Percentiles rank a stretch among this genome's conserved stretches.
Evolutionary conservation across 208 protist species (phyloP).

Genomic region (Tritrichomonas musculus): DNA sequence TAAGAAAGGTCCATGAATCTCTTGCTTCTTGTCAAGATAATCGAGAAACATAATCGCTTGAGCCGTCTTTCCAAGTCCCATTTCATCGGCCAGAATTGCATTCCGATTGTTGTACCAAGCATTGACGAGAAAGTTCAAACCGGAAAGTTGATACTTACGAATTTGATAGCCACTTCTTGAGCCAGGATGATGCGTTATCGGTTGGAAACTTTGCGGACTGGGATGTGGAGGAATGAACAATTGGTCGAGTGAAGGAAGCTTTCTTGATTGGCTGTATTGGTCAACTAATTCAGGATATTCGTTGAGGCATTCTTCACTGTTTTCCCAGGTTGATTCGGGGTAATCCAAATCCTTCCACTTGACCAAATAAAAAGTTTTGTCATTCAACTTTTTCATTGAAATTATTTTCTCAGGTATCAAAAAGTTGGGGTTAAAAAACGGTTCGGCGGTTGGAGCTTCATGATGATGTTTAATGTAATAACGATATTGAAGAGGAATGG

Average conservation of each 20-base stretch:
- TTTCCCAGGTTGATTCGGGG: constrained; percentile 57
- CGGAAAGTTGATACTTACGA: constrained; percentile 84
- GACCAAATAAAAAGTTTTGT: constrained; percentile 50
- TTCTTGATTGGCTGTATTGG: background rate
- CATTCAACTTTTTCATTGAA: background rate
- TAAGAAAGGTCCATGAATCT: constrained; percentile 46
- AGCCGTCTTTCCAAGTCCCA: constrained; percentile 78
- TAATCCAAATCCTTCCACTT: constrained; percentile 59
- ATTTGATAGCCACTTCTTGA: background rate
- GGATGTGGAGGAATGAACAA: constrained; percentile 21
- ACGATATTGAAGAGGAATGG: too few species aligned
- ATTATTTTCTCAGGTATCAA: background rate
- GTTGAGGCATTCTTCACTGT: background rate
- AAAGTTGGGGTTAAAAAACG: background rate
- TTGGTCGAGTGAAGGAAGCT: background rate
- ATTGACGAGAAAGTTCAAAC: constrained; percentile 92
- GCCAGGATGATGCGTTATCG: background rate
- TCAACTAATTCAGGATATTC: background rate
- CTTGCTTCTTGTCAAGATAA: background rate
- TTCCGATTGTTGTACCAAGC: constrained; percentile 87
- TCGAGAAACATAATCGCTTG: constrained; percentile 9
- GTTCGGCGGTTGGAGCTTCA: background rate
- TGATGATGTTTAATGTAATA: background rate
- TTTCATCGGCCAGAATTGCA: constrained; percentile 97
- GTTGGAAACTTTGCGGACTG: background rate